A percentile compares a stretch with the other conserved stretches of the same genome.
Evolutionary conservation across 2,329 filamentous ascomycete species (phyloP).

Genomic region (Ophiocordyceps australis): DNA sequence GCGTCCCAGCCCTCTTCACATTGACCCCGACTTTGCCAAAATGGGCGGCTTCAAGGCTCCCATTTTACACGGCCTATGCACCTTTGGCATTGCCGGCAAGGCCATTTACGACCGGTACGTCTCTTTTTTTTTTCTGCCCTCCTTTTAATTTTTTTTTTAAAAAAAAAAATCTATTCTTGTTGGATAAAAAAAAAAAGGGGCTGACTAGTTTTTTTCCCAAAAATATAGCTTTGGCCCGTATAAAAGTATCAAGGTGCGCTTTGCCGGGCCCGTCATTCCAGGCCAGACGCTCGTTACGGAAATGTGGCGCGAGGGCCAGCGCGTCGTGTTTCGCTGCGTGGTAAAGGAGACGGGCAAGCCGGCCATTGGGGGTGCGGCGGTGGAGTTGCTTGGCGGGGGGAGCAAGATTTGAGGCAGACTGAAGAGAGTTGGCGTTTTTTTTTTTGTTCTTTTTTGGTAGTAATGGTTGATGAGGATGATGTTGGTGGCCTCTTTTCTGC

Average conservation of each 20-base stretch:
- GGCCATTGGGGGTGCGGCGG: slow-evolving; percentile 65
- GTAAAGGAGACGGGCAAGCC: slow-evolving; percentile 89
- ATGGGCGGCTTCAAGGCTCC: slow-evolving; percentile 88
- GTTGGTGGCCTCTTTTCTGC: too few relatives aligned
- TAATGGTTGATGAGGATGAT: too few relatives aligned
- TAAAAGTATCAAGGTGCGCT: slow-evolving; percentile 86
- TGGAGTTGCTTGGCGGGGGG: slow-evolving; percentile 38
- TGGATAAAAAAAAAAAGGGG: too few relatives aligned
- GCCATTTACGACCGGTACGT: slow-evolving; percentile 55
- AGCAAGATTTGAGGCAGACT: too few relatives aligned
- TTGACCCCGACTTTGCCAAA: slow-evolving; percentile 87
- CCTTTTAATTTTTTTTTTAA: too few relatives aligned
- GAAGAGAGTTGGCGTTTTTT: too few relatives aligned
- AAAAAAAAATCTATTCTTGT: too few relatives aligned
- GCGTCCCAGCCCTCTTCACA: slow-evolving; percentile 62
- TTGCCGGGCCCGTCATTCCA: slow-evolving; percentile 69
- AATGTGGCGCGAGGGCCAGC: slow-evolving; percentile 80
- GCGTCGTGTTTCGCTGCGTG: slow-evolving; percentile 69
- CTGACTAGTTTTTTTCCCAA: too few relatives aligned
- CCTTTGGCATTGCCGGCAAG: slow-evolving; percentile 81
- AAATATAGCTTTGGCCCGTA: slow-evolving; percentile 53
- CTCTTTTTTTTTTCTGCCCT: background rate
- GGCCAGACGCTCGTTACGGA: slow-evolving; percentile 83
- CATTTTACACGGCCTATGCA: slow-evolving; percentile 94
- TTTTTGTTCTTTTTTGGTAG: too few relatives aligned